These are phyloP conservation scores for Whalleya microplaca DNA, from an alignment of 2,329 filamentous ascomycete genomes.

Conservation along the genomic window DNA sequence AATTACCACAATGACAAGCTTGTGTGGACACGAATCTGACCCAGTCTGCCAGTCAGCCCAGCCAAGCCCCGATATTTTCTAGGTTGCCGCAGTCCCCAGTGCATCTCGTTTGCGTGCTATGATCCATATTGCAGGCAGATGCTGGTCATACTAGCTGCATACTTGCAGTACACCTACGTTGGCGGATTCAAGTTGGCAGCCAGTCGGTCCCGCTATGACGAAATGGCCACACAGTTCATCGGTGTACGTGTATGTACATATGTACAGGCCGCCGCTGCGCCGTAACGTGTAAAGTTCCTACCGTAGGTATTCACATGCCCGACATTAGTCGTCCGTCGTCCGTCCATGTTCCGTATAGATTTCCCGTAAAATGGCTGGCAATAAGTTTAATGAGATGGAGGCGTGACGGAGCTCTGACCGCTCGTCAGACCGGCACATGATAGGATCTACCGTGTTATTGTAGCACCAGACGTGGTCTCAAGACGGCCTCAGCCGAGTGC, in stretches of 20 bases:
- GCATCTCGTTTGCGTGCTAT: neutral
- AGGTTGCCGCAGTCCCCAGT: neutral
- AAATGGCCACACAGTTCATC: slow-evolving; percentile 12
- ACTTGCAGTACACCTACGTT: too few species aligned
- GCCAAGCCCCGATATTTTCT: neutral
- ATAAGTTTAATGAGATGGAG: neutral
- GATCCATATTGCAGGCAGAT: neutral
- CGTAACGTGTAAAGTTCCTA: too few species aligned
- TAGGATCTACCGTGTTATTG: slow-evolving; percentile 6
- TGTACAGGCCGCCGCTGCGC: too few species aligned
- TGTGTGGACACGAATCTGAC: neutral
- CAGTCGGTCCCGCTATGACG: slow-evolving; percentile 20
- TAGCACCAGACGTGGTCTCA: slow-evolving; percentile 25
- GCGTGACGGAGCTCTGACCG: slow-evolving; percentile 11
- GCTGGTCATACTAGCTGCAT: slow-evolving; percentile 5
- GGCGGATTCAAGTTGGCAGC: slow-evolving; percentile 15
- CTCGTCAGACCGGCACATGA: slow-evolving; percentile 15
- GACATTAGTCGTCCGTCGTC: too few species aligned
- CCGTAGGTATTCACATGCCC: too few species aligned
- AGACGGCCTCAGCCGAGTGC: slow-evolving; percentile 11
- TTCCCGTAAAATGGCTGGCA: neutral
- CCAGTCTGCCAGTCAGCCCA: neutral
- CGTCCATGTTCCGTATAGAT: neutral
- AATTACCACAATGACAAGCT: neutral
- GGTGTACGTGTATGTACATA: too few species aligned